Conservation (phyloP, 2,329 filamentous ascomycete genomes). For the Sordariomycetes sp. region DNA sequence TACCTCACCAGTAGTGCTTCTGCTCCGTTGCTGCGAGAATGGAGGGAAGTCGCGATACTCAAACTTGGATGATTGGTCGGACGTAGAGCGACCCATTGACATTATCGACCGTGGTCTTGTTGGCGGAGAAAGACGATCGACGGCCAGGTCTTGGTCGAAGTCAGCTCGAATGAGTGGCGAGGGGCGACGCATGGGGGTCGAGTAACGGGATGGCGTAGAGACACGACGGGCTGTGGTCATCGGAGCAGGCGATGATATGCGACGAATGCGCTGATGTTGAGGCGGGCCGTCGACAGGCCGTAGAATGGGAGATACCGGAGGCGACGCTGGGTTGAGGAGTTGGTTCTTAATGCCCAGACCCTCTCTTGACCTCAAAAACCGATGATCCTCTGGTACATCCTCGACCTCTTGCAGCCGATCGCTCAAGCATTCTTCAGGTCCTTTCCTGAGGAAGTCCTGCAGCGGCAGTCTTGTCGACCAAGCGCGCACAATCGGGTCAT, state of each 20-base stretch:
- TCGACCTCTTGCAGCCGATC: slow-evolving; percentile 38
- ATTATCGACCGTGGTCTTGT: slow-evolving; percentile 16
- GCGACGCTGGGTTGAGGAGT: slow-evolving; percentile 6
- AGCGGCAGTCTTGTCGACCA: slow-evolving; percentile 43
- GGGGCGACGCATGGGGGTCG: slow-evolving; percentile 17
- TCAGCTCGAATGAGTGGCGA: slow-evolving; percentile 23
- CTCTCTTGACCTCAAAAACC: slow-evolving; percentile 19
- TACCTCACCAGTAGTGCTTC: slow-evolving; percentile 15
- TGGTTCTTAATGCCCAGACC: slow-evolving; percentile 22
- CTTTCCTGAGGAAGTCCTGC: slow-evolving; percentile 43
- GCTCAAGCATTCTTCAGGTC: slow-evolving; percentile 43
- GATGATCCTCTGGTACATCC: slow-evolving; percentile 16
- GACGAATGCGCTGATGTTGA: slow-evolving; percentile 2
- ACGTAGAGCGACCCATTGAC: slow-evolving; percentile 23
- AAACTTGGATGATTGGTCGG: slow-evolving; percentile 21
- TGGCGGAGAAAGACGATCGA: slow-evolving; percentile 26
- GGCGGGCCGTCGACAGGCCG: slow-evolving; percentile 16
- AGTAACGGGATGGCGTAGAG: slow-evolving; percentile 17
- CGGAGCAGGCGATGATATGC: slow-evolving; percentile 4
- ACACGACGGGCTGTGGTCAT: slow-evolving; percentile 8
- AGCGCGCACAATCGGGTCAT: slow-evolving; percentile 28
- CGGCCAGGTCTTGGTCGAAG: slow-evolving; percentile 26
- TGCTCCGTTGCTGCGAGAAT: slow-evolving; percentile 23
- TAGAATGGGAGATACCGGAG: slow-evolving; percentile 21
- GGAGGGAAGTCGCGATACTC: slow-evolving; percentile 25